These are phyloP conservation scores for Salix brachista DNA, from an alignment of 345 rosid species.

Conservation along the genomic window DNA sequence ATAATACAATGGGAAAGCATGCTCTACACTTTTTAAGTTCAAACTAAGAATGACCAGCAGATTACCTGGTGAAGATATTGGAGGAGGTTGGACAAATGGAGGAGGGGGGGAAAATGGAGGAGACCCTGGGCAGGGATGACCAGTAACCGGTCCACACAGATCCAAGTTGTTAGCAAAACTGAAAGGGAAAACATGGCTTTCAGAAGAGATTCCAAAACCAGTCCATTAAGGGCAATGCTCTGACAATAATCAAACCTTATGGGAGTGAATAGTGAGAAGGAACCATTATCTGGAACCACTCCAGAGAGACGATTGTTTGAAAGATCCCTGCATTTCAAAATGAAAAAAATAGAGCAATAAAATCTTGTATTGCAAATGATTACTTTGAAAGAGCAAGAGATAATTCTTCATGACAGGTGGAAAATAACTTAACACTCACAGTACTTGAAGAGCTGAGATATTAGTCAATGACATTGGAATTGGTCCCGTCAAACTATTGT, in stretches of 20 bases:
- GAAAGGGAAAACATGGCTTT: constrained; percentile 30
- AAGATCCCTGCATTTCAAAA: constrained; percentile 62
- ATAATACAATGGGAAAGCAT: not conserved
- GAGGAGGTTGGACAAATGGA: constrained; percentile 84
- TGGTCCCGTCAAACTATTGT: constrained; percentile 76
- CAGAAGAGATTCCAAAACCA: constrained; percentile 6
- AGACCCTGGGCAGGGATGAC: constrained; percentile 95
- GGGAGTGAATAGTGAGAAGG: constrained; percentile 96
- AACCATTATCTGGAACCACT: constrained; percentile 94
- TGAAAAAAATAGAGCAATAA: constrained; percentile 6
- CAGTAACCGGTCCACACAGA: constrained; percentile 96
- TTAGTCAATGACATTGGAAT: constrained; percentile 91
- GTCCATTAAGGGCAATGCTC: not conserved
- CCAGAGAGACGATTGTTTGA: constrained; percentile 91
- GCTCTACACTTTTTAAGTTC: not conserved
- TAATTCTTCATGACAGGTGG: not conserved
- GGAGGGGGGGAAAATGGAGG: constrained; percentile 99
- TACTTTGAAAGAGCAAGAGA: not conserved
- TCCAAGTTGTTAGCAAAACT: constrained; percentile 94
- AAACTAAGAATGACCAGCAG: not conserved
- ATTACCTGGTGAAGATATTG: constrained; percentile 66
- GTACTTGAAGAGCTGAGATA: constrained; percentile 81
- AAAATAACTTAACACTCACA: constrained; percentile 52
- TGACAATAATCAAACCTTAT: constrained; percentile 59
- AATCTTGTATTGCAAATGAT: not conserved